Base-by-base conservation (phyloP, 768 basidiomycete species). In the Suillus plorans region DNA sequence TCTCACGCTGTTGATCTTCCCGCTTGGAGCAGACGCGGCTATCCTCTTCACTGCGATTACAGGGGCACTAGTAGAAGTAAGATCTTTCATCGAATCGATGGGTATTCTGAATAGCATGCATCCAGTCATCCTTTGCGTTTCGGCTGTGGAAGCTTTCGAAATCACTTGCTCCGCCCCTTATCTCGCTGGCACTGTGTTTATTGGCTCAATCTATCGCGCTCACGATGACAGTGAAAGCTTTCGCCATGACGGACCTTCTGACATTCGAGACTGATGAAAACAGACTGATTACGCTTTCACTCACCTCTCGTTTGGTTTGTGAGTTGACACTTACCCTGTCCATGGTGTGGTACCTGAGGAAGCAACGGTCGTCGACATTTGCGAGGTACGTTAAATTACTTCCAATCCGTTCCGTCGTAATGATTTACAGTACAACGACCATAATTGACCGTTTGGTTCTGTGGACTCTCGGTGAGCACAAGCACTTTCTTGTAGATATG, bases 131-230 rank as follows among this genome's bases (percentile, higher is more conserved):
- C 60, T 62, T 57, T 50, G 34, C 22, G 12, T 62, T 52, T 31
- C 61, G 61, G 39, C 16, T 62, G 49, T 55, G 52, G 49, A 58
- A 49, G 28, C 47, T 62, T 22, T 62, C 61, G 37, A 56, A 55
- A 49, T 28, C 22, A 22, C 22, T 55, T 16, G 4, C 16, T 25
- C 8, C 56, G 6, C 61, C 61, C 16, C 28, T 62, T 41, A 4
- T 62, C 50, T 55, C 49, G 37, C 20, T 58, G 36, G 61, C 25
- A 28, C 61, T 62, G 8, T 49, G 49, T 36, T 9, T 39, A 57
- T 16, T 56, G 8, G 34, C 36, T 31, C 61, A 55, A 16, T 36
- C 20, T 9, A 39, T 62, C 5, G 16, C 53, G n/a, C 49, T 62
- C 5, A 18, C 25, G 37, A 22, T 57, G 12, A 31, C 41, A 18